Evolutionary conservation across 1,284 basidiomycete species (phyloP), one percentile per base, ranked within the genome.

Genomic region (Irpex sp.): DNA sequence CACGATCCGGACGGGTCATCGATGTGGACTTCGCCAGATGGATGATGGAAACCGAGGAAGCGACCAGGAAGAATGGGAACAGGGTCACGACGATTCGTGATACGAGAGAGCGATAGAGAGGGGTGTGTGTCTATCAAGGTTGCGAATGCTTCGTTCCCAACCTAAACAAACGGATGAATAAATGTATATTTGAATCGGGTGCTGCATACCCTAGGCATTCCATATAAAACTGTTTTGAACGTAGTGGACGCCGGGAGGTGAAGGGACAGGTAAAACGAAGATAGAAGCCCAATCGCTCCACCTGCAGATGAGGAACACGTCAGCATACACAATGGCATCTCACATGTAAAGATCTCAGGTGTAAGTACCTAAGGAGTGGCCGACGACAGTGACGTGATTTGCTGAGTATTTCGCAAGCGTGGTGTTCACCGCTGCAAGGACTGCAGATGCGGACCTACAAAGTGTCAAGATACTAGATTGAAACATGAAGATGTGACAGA

Each of bases 321-420:
- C 44, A 3, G 15, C 40, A 36, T 37, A 15, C 2, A 87, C 79
- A 66, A 90, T 90, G 76, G 97, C 92, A 21, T 95, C 81, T 19
- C 96, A 92, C 34, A 95, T 84, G 11, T 95, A 85, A 0, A 92
- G 89, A 34, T 34, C 31, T 34, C 5, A 59, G 97, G 48, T 61
- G 77, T 6, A 65, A 67, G 8, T 59, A 71, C 81, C 81, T 61
- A 81, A 72, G 5, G 79, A 81, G 59, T 81, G 79, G 0, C 78
- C 78, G 62, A 77, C 73, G 0, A 75, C 60, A 0, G 77, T 77
- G 4, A 82, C 75, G 0, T 72, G 65, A 2, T 63, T 74, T 1
- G 75, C 62, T 7, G 67, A 60, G 58, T 74, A 72, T n/a, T 57
- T 57, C 4, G 69, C 60, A 19, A 81, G 63, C 1, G 75, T 69